Evolutionary conservation across 371 early-diverging fungal genomes (phyloP).

Genomic region (Mortierella sp.): DNA sequence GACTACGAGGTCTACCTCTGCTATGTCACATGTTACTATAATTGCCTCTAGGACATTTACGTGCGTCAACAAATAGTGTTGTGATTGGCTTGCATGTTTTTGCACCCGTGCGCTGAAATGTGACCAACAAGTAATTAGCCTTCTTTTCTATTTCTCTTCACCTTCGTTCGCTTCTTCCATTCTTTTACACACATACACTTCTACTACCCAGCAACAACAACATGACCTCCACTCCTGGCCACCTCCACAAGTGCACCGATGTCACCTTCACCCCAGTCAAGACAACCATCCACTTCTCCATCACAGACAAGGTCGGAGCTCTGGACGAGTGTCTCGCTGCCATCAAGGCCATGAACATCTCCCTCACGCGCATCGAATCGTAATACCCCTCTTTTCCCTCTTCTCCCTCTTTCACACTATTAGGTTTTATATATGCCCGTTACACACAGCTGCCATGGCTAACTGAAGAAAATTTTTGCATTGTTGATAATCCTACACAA

Average conservation of each 20-base stretch:
- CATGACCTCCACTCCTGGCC: conserved; percentile 18
- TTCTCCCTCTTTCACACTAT: not conserved
- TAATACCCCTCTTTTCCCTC: conserved; percentile 44
- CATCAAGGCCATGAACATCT: conserved; percentile 80
- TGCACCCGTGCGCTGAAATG: not conserved
- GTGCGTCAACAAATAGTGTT: too few species aligned
- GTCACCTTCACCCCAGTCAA: conserved; percentile 18
- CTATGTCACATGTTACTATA: too few species aligned
- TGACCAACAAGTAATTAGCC: not conserved
- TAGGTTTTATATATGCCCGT: not conserved
- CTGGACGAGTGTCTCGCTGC: conserved; percentile 85
- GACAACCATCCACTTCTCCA: conserved; percentile 74
- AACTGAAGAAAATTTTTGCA: not conserved
- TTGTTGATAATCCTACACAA: not conserved
- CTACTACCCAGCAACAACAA: not conserved
- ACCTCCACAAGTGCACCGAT: conserved; percentile 51
- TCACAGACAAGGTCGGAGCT: conserved; percentile 87
- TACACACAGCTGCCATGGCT: not conserved
- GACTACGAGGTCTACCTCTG: too few species aligned
- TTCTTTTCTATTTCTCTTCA: not conserved
- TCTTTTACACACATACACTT: conserved; percentile 1
- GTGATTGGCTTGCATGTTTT: too few species aligned
- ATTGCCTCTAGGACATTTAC: too few species aligned
- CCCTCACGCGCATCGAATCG: conserved; percentile 94
- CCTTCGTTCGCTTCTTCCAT: not conserved